A percentile compares a stretch with the other conserved stretches of the same genome.
These are phyloP conservation scores for Dioscorea cayenensis DNA, from an alignment of 116 monocot genomes.

Conservation along the genomic window DNA sequence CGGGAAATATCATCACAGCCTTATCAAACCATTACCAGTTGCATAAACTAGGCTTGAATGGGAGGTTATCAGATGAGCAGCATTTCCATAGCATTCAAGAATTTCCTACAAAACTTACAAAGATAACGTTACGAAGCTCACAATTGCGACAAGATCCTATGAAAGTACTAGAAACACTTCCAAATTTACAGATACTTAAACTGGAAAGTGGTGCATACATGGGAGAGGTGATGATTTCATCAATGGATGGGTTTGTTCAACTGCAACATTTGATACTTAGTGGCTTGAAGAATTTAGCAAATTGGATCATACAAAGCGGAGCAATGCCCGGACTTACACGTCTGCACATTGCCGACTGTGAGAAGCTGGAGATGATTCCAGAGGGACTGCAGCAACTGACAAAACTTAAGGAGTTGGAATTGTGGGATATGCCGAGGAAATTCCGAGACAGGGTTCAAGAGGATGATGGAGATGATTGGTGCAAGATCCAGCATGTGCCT, in stretches of 20 bases:
- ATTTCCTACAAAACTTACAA: constrained; percentile 16
- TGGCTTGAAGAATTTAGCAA: neutral
- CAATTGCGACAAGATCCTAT: neutral
- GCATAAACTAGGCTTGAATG: neutral
- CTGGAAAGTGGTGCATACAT: constrained; percentile 1
- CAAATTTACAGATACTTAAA: neutral
- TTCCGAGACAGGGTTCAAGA: constrained; percentile 3
- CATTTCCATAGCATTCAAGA: neutral
- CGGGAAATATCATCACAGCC: neutral
- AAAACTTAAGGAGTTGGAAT: neutral
- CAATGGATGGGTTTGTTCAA: constrained; percentile 4
- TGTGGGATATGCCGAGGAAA: neutral
- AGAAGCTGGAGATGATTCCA: neutral
- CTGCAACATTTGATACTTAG: constrained; percentile 1
- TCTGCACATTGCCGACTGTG: neutral
- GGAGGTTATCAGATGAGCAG: neutral
- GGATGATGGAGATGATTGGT: constrained; percentile 13
- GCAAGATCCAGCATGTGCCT: constrained; percentile 11
- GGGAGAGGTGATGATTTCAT: constrained; percentile 7
- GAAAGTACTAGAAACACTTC: neutral
- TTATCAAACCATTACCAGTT: neutral
- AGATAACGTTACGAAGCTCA: neutral
- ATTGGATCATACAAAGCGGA: constrained; percentile 3
- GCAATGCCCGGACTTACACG: constrained; percentile 1
- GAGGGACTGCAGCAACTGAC: neutral